A percentile compares a stretch with the other conserved stretches of the same genome.
phyloP scores from a whole-genome alignment of 306 rosid genomes.

The Leucaena leucocephala region DNA sequence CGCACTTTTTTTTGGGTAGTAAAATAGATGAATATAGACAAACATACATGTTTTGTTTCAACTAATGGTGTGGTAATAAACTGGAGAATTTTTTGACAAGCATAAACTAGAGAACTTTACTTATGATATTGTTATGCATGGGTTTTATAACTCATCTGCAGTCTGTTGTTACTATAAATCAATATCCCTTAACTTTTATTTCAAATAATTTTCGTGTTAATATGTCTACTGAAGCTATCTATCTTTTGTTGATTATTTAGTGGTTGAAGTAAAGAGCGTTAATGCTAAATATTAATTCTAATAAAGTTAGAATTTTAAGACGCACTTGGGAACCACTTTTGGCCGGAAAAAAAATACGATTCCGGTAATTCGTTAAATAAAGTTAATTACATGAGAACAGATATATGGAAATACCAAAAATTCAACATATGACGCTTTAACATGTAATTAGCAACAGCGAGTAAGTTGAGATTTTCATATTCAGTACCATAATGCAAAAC shows the following conservation, averaged over 20 bases:
- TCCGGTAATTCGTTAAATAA: not conserved
- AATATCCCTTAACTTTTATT: not conserved
- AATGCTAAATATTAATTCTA: not conserved
- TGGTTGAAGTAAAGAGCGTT: not conserved
- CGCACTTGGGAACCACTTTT: slow-evolving; percentile 11
- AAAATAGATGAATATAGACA: too few relatives aligned
- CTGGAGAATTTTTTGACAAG: too few relatives aligned
- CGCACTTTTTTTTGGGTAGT: too few relatives aligned
- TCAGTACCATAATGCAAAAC: slow-evolving; percentile 29
- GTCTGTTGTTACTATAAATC: not conserved
- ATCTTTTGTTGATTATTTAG: not conserved
- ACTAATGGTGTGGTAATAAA: not conserved
- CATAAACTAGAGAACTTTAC: not conserved
- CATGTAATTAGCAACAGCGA: not conserved
- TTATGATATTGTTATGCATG: not conserved
- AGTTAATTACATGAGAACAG: not conserved
- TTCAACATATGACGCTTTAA: not conserved
- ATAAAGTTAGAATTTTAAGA: not conserved
- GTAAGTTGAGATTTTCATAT: slow-evolving; percentile 30
- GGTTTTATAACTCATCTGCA: not conserved
- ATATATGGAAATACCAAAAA: not conserved
- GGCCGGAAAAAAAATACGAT: not conserved
- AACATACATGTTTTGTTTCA: not conserved
- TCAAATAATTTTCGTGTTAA: not conserved
- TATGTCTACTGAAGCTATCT: not conserved